Percentiles rank a stretch among this genome's conserved stretches.
Conservation (phyloP, 306 rosid species). For the Cicer chorassanicum region DNA sequence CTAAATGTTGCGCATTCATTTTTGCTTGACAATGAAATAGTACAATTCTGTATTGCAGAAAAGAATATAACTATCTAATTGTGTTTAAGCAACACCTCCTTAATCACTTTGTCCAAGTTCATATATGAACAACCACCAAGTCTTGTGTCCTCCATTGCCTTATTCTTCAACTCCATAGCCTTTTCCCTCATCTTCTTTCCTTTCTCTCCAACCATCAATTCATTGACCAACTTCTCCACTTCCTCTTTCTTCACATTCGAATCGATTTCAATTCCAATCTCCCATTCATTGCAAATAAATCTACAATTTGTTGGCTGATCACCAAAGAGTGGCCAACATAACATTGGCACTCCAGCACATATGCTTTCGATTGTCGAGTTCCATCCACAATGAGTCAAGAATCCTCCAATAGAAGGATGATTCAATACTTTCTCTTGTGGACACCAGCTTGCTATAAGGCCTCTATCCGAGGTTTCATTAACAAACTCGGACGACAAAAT, state of each 20-base stretch:
- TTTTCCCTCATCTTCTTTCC: constrained; percentile 39
- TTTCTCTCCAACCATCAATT: constrained; percentile 39
- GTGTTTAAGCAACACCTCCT: constrained; percentile 33
- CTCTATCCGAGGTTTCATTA: constrained; percentile 37
- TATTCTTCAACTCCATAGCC: constrained; percentile 17
- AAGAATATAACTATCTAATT: background rate
- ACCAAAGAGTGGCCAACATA: constrained; percentile 37
- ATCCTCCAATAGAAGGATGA: constrained; percentile 42
- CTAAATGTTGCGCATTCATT: background rate
- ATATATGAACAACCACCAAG: constrained; percentile 18
- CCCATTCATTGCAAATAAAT: constrained; percentile 41
- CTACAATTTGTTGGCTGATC: constrained; percentile 40
- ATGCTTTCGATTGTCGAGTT: constrained; percentile 39
- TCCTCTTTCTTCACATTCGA: constrained; percentile 33
- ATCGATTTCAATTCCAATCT: constrained; percentile 29
- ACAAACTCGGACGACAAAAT: constrained; percentile 29
- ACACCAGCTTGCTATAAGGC: constrained; percentile 40
- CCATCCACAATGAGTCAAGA: constrained; percentile 45
- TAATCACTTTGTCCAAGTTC: constrained; percentile 45
- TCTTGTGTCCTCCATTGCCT: constrained; percentile 11
- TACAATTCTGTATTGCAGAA: background rate
- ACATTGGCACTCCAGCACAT: constrained; percentile 44
- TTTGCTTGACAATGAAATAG: background rate
- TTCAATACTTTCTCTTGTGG: constrained; percentile 41
- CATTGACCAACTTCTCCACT: constrained; percentile 30